These are phyloP conservation scores for Termitomyces sp. DNA, from an alignment of 768 basidiomycete species.

Conservation along the genomic window DNA sequence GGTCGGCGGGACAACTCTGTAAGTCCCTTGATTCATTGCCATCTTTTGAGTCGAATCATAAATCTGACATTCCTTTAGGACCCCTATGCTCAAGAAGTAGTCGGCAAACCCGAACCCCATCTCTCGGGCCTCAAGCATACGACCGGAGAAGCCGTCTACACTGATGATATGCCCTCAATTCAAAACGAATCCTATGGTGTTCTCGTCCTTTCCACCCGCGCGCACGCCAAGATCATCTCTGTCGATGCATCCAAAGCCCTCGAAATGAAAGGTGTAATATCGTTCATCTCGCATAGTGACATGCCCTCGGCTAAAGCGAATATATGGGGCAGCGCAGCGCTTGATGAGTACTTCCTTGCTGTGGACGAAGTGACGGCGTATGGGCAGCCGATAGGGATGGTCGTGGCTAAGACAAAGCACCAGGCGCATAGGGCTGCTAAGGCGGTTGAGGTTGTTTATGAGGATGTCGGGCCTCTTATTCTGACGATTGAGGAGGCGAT, in stretches of 20 bases:
- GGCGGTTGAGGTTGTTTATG: slow-evolving; percentile 10
- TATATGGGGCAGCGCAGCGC: slow-evolving; percentile 11
- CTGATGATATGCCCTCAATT: slow-evolving; percentile 9
- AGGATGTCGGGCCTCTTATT: slow-evolving; percentile 7
- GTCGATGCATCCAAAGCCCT: slow-evolving; percentile 11
- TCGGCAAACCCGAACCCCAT: slow-evolving; percentile 14
- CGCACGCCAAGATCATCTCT: slow-evolving; percentile 12
- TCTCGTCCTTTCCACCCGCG: slow-evolving; percentile 11
- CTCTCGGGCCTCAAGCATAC: slow-evolving; percentile 15
- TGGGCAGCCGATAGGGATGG: slow-evolving; percentile 14
- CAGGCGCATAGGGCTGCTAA: slow-evolving; percentile 12
- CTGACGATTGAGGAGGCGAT: slow-evolving; percentile 16
- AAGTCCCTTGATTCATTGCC: not conserved
- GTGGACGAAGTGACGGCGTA: slow-evolving; percentile 10
- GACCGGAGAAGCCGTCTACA: slow-evolving; percentile 15
- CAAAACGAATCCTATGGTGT: slow-evolving; percentile 13
- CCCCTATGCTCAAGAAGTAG: slow-evolving; percentile 16
- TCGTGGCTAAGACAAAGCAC: slow-evolving; percentile 11
- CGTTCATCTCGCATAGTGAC: slow-evolving; percentile 11
- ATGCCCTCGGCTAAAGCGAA: slow-evolving; percentile 13
- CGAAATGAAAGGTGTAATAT: slow-evolving; percentile 8
- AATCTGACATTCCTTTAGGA: slow-evolving; percentile 3
- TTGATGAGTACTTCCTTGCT: slow-evolving; percentile 14
- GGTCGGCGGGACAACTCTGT: slow-evolving; percentile 14
- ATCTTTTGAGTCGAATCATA: not conserved